Evolutionary conservation across 2,329 filamentous ascomycete species (phyloP), one percentile per base, ranked within the genome.

Genomic region (Capronia americana): DNA sequence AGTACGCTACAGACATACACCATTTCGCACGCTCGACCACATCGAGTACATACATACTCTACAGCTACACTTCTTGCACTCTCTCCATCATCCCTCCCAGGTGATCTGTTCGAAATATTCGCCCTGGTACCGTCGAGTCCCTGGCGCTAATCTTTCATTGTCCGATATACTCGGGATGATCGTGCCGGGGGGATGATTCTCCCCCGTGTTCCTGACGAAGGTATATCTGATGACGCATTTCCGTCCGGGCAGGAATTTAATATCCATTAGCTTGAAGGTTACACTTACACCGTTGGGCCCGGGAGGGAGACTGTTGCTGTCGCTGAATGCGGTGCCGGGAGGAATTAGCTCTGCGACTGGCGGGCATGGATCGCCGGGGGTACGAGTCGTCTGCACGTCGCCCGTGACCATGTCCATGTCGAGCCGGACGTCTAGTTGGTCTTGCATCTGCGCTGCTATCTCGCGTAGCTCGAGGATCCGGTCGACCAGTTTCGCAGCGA

Each of bases 391-490:
- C 23, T 14, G 11, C 28, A 10, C 28, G 23, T 34, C 28, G 3
- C 30, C 54, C 3, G 23, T 24, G 23, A 11, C 11, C n/a, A 10
- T 34, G 44, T 24, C 23, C 2, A 59, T 11, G 17, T 60, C 57
- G 3, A 14, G 24, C 11, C 48, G 38, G 10, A 28, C 26, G n/a
- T 20, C 38, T 5, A 41, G 30, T 10, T 20, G 59, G 12, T 54
- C 10, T 24, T 32, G 11, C 50, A 48, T 28, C 6, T 50, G 24
- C 8, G 28, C 10, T 1, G 63, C 63, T 17, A 38, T 11, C 17
- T 61, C 59, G 48, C 61, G 61, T 24, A 71, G 46, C 11, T 57
- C 61, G 48, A 63, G 60, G 20, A 66, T 55, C 3, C 68, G 56
- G 32, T 67, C 64, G 34, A 61, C 63, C 2, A 70, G 46, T 12